These are phyloP conservation scores for Suillus paluster DNA, from an alignment of 768 basidiomycete species.

Conservation along the genomic window DNA sequence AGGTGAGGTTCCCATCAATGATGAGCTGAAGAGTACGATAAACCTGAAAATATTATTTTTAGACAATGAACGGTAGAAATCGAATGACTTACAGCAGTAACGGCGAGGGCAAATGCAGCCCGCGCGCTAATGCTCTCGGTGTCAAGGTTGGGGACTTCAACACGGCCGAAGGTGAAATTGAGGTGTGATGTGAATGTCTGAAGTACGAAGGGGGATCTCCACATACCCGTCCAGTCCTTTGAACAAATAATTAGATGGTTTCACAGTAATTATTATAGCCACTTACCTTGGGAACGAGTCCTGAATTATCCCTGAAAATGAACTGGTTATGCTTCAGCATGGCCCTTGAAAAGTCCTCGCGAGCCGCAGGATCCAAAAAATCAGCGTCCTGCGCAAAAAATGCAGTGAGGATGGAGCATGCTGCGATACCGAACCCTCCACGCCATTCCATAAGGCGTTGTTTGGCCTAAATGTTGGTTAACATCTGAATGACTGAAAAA, in stretches of 20 bases:
- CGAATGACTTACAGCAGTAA: slow-evolving; percentile 8
- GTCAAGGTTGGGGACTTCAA: slow-evolving; percentile 10
- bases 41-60: slow-evolving; percentile 6
- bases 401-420: slow-evolving; percentile 4
- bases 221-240: slow-evolving; percentile 13
- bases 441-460: slow-evolving; percentile 11
- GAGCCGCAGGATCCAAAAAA: slow-evolving; percentile 4
- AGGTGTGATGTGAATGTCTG: slow-evolving; percentile 17
- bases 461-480: slow-evolving; percentile 1
- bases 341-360: slow-evolving; percentile 5
- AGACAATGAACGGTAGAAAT: not conserved
- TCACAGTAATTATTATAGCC: not conserved
- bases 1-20: slow-evolving; percentile 4
- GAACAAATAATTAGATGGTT: no score
- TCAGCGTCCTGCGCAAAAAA: slow-evolving; percentile 7
- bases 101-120: slow-evolving; percentile 15
- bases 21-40: slow-evolving; percentile 11
- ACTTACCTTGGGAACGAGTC: slow-evolving; percentile 11
- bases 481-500: not conserved
- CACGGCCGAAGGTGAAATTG: slow-evolving; percentile 14
- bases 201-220: slow-evolving; percentile 15
- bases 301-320: slow-evolving; percentile 15
- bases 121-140: not conserved
- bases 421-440: slow-evolving; percentile 6
- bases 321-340: slow-evolving; percentile 11